Percentiles rank a stretch among this genome's conserved stretches.
Evolutionary conservation across 2,329 filamentous ascomycete species (phyloP).

Genomic region (Apiospora kogelbergensis): DNA sequence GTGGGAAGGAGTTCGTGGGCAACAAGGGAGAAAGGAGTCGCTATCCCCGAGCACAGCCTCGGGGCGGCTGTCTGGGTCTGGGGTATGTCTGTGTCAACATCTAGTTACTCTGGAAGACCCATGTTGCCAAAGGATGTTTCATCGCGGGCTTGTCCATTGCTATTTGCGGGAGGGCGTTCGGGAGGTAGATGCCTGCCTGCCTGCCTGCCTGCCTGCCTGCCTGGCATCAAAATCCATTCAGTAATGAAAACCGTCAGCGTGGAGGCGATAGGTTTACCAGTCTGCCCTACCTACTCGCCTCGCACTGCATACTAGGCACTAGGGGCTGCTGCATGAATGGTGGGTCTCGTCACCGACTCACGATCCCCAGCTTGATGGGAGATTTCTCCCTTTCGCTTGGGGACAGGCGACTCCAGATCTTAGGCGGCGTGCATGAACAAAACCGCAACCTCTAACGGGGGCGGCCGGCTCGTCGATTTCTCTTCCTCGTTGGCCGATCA

Average conservation of each 20-base stretch:
- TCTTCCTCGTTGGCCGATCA: background rate
- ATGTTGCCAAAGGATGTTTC: background rate
- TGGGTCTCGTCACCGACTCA: background rate
- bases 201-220: background rate
- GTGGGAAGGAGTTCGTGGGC: background rate
- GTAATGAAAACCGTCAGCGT: background rate
- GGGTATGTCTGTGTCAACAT: background rate
- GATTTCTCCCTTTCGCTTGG: background rate
- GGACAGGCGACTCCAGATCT: background rate
- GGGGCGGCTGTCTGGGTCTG: background rate
- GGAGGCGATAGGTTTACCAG: background rate
- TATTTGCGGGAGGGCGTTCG: background rate
- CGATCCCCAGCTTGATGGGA: background rate
- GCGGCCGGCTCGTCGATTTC: background rate
- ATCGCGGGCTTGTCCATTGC: background rate
- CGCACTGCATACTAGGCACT: background rate
- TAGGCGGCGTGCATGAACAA: background rate
- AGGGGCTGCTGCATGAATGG: background rate
- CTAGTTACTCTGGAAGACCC: background rate
- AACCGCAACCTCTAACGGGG: background rate
- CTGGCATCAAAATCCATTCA: background rate
- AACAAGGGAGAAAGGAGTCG: background rate
- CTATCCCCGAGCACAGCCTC: background rate
- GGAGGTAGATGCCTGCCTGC: background rate
- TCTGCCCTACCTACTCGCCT: background rate